Conservation (phyloP, 108 stramenopile genomes). For the Fragilariopsis cylindrus region DNA sequence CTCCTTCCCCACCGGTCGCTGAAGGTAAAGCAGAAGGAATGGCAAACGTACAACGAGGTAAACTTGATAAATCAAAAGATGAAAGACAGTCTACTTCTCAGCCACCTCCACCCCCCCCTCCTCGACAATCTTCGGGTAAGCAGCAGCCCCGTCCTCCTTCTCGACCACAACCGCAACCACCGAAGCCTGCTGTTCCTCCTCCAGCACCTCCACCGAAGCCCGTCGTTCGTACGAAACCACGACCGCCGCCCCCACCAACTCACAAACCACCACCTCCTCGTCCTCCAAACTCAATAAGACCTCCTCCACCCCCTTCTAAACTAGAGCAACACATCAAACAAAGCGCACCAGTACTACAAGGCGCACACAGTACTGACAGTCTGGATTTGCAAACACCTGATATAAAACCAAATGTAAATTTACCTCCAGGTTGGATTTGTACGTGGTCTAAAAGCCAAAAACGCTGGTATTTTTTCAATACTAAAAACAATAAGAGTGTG, state of each 20-base stretch:
- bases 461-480: conserved; percentile 82
- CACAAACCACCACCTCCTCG: conserved; percentile 31
- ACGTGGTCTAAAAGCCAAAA: conserved; percentile 80
- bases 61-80: neutral
- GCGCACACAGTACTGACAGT: neutral
- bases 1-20: conserved; percentile 2
- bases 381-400: conserved; percentile 56
- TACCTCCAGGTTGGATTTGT: conserved; percentile 78
- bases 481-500: conserved; percentile 67
- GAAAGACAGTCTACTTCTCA: conserved; percentile 5
- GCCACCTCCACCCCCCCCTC: neutral
- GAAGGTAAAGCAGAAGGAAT: neutral
- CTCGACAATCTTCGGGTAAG: neutral
- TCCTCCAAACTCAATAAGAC: neutral
- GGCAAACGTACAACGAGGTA: neutral
- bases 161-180: conserved; percentile 23
- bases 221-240: conserved; percentile 3
- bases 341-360: conserved; percentile 13
- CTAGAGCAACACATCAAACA: conserved; percentile 6
- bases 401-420: conserved; percentile 60
- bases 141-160: conserved; percentile 31
- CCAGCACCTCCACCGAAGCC: conserved; percentile 17
- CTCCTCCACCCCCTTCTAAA: conserved; percentile 23
- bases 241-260: conserved; percentile 13
- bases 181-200: conserved; percentile 3